Conservation (phyloP, 2,329 filamentous ascomycete genomes). For the Gnomoniopsis sp. region DNA sequence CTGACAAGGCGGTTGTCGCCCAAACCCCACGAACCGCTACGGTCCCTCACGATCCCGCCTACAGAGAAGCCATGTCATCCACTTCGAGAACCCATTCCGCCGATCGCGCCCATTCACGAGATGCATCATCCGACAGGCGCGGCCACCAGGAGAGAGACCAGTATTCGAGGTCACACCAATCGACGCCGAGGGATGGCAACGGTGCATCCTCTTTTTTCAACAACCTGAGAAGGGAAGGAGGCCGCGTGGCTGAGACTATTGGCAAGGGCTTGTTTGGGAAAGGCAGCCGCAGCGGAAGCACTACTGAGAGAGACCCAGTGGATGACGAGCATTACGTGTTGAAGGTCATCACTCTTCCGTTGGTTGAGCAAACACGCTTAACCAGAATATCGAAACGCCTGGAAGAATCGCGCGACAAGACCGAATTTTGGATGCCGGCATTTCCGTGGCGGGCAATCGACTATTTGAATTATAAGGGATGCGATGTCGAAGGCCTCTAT, state of each 20-base stretch:
- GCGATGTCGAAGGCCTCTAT: slow-evolving; percentile 90
- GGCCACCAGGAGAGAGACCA: slow-evolving; percentile 44
- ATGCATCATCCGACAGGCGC: slow-evolving; percentile 40
- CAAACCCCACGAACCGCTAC: slow-evolving; percentile 60
- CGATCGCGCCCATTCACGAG: slow-evolving; percentile 55
- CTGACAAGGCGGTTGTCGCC: slow-evolving; percentile 34
- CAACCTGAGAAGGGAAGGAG: slow-evolving; percentile 69
- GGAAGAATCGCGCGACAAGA: slow-evolving; percentile 88
- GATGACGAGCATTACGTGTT: slow-evolving; percentile 82
- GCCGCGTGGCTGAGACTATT: slow-evolving; percentile 74
- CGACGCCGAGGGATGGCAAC: slow-evolving; percentile 58
- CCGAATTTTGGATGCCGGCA: slow-evolving; percentile 97
- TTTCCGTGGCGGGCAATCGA: slow-evolving; percentile 95
- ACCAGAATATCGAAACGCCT: slow-evolving; percentile 89
- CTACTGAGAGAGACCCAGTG: slow-evolving; percentile 62
- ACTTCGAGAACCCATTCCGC: slow-evolving; percentile 67
- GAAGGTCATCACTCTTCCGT: slow-evolving; percentile 79
- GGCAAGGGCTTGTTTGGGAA: slow-evolving; percentile 83
- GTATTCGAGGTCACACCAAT: slow-evolving; percentile 42
- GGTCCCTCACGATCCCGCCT: slow-evolving; percentile 61
- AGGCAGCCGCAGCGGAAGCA: slow-evolving; percentile 67
- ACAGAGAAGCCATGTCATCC: slow-evolving; percentile 65
- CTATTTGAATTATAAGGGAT: slow-evolving; percentile 91
- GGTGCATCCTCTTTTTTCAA: slow-evolving; percentile 62
- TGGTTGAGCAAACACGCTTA: slow-evolving; percentile 84